These are phyloP conservation scores for Trichoderma koningii DNA, from an alignment of 2,329 filamentous ascomycete genomes.

Conservation along the genomic window DNA sequence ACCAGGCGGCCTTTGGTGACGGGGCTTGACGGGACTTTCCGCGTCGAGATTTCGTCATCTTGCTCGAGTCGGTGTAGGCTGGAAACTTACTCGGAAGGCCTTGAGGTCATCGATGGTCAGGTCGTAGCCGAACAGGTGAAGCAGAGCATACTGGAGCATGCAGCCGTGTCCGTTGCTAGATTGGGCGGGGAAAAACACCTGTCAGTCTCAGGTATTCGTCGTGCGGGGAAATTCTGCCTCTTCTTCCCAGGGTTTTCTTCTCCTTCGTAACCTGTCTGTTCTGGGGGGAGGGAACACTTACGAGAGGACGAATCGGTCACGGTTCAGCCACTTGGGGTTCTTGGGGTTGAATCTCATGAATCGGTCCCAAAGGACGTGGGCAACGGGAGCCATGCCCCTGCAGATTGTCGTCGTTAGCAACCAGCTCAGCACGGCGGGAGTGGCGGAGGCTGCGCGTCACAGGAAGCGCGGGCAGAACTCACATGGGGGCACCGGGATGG, in stretches of 20 bases:
- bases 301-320: conserved; percentile 98
- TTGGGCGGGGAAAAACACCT: conserved; percentile 10
- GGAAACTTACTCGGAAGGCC: conserved; percentile 80
- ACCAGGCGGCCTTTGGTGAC: not conserved
- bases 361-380: conserved; percentile 98
- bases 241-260: not conserved
- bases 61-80: not conserved
- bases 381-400: conserved; percentile 84
- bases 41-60: not conserved
- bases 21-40: not conserved
- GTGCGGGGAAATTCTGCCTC: conserved; percentile 1
- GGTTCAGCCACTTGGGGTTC: conserved; percentile 96
- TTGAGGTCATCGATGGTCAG: conserved; percentile 90
- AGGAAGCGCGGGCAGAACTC: conserved; percentile 39
- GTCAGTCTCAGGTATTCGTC: not conserved
- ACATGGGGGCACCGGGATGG: conserved; percentile 98
- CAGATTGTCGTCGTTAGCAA: conserved; percentile 24
- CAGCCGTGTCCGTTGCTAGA: conserved; percentile 94
- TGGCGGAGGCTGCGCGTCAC: conserved; percentile 30
- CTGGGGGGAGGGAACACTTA: conserved; percentile 58
- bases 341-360: conserved; percentile 99
- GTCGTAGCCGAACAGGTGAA: conserved; percentile 93
- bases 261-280: not conserved
- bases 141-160: conserved; percentile 98
- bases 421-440: conserved; percentile 34